These are phyloP conservation scores for Venturia pyrina DNA, from an alignment of 2,329 filamentous ascomycete genomes.

Conservation along the genomic window DNA sequence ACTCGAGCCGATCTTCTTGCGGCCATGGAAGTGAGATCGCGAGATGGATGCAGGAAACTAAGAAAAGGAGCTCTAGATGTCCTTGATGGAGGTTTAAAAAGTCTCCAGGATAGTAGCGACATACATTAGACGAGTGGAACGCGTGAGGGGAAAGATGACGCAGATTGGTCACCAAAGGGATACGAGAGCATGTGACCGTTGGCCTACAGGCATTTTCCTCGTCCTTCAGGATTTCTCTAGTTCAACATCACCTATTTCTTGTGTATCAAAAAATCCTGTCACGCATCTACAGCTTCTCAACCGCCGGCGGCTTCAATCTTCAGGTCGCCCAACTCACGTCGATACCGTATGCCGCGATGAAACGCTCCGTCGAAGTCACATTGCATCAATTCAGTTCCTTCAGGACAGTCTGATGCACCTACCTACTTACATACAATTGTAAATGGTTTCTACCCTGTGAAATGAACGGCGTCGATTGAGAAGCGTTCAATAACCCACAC, in stretches of 20 bases:
- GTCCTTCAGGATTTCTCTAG: background rate
- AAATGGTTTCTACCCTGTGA: too few species aligned
- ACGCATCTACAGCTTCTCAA: too few species aligned
- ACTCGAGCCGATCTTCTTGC: slow-evolving; percentile 3
- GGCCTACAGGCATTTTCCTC: background rate
- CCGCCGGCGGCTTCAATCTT: too few species aligned
- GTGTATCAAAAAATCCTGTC: too few species aligned
- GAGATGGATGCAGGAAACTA: background rate
- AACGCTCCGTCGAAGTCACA: too few species aligned
- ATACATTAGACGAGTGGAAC: background rate
- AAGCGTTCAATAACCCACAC: too few species aligned
- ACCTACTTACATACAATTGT: too few species aligned
- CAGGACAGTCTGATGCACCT: too few species aligned
- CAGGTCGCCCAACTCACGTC: too few species aligned
- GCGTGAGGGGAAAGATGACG: background rate
- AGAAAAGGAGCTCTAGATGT: background rate
- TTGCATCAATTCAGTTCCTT: too few species aligned
- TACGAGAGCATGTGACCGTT: background rate
- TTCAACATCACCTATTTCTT: background rate
- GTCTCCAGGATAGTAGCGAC: background rate
- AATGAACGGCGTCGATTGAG: too few species aligned
- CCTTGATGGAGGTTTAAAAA: background rate
- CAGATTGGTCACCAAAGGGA: background rate
- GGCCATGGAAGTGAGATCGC: background rate
- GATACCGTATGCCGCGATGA: too few species aligned